These are phyloP conservation scores for Tilletia horrida DNA, from an alignment of 1,284 basidiomycete genomes.

Conservation along the genomic window DNA sequence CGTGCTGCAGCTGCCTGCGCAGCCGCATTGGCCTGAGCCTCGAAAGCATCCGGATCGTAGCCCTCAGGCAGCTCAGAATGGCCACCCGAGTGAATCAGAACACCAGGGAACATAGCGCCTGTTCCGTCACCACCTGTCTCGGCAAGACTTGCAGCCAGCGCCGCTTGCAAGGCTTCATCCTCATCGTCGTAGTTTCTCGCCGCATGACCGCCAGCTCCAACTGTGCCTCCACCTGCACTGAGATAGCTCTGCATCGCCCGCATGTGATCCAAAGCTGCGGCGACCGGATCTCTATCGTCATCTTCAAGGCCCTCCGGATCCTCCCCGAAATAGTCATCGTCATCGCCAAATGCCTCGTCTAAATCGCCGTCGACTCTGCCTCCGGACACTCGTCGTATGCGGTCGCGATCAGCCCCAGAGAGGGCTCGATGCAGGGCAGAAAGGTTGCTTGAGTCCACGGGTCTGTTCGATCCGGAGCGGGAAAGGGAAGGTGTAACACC, in stretches of 20 bases:
- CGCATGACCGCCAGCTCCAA: background rate
- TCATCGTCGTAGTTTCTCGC: slow-evolving; percentile 14
- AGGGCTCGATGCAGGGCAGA: no score
- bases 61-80: background rate
- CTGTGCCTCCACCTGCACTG: background rate
- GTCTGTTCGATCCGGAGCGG: no score
- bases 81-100: background rate
- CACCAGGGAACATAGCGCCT: no score
- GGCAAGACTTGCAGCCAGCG: slow-evolving; percentile 10
- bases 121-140: background rate
- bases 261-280: slow-evolving; percentile 3
- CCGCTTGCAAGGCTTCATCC: slow-evolving; percentile 12
- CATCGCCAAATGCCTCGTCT: slow-evolving; percentile 7
- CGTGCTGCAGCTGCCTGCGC: slow-evolving; percentile 1
- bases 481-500: no score
- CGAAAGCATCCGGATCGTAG: slow-evolving; percentile 13
- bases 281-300: background rate
- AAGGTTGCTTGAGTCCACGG: no score
- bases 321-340: background rate
- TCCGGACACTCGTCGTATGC: no score
- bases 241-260: slow-evolving; percentile 9
- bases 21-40: slow-evolving; percentile 9
- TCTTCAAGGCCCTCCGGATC: background rate
- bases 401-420: no score
- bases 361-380: slow-evolving; percentile 3